A percentile compares a stretch with the other conserved stretches of the same genome.
Conservation (phyloP, 208 protist genomes). For the Leishmania major region DNA sequence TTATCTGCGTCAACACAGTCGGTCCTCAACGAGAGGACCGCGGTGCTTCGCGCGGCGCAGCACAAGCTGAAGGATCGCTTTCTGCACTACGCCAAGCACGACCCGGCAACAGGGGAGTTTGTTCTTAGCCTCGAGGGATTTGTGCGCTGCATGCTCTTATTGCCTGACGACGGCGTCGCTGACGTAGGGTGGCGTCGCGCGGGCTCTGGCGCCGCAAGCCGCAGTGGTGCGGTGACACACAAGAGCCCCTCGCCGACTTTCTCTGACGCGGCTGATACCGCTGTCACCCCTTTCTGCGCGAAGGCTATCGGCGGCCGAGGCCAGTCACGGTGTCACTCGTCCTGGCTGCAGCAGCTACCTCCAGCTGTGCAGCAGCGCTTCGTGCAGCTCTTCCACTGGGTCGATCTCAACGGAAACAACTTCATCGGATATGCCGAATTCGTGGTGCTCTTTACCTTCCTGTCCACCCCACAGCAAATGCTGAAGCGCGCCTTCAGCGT, state of each 20-base stretch:
- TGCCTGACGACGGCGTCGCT: conserved; percentile 10
- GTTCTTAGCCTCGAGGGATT: conserved; percentile 46
- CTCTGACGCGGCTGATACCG: neutral
- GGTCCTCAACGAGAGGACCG: neutral
- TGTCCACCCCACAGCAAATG: conserved; percentile 44
- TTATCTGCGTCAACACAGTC: neutral
- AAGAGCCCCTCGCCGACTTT: neutral
- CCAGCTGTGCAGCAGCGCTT: conserved; percentile 28
- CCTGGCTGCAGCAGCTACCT: conserved; percentile 20
- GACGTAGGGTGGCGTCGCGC: neutral
- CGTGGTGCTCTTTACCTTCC: conserved; percentile 69
- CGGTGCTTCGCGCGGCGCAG: conserved; percentile 3
- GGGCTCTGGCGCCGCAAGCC: neutral
- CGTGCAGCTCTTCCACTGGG: conserved; percentile 38
- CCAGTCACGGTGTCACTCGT: neutral
- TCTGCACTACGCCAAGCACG: conserved; percentile 36
- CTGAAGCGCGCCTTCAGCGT: conserved; percentile 62
- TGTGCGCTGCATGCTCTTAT: conserved; percentile 50
- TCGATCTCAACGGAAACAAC: conserved; percentile 58
- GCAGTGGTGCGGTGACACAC: neutral
- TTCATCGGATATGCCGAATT: conserved; percentile 69
- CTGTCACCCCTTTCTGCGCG: neutral
- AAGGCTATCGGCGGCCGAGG: neutral
- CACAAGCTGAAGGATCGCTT: conserved; percentile 39
- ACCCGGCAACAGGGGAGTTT: conserved; percentile 34